A percentile compares a stretch with the other conserved stretches of the same genome.
These are phyloP conservation scores for Viola odorata DNA, from an alignment of 345 rosid genomes.

Conservation along the genomic window DNA sequence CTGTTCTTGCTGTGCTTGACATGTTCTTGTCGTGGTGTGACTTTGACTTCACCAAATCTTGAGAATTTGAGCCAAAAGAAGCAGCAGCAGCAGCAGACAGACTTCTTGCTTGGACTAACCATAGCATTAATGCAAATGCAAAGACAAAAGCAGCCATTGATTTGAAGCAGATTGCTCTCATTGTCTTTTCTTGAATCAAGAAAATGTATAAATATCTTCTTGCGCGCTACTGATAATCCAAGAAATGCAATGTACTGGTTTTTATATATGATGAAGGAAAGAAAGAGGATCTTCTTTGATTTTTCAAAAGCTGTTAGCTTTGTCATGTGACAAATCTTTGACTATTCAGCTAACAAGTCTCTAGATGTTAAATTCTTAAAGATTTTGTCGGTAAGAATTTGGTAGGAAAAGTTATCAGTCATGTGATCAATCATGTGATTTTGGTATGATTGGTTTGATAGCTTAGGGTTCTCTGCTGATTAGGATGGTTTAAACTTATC, in stretches of 20 bases:
- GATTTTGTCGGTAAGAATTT: not conserved
- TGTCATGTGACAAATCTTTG: slow-evolving; percentile 8
- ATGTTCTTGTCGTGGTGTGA: not conserved
- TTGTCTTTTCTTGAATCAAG: not conserved
- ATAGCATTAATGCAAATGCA: not conserved
- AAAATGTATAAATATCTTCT: not conserved
- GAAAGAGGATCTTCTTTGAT: not conserved
- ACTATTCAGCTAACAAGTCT: slow-evolving; percentile 6
- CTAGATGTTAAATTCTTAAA: not conserved
- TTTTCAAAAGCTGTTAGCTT: no score
- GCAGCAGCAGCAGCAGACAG: not conserved
- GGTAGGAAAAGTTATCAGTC: not conserved
- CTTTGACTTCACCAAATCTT: not conserved
- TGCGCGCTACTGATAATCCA: not conserved
- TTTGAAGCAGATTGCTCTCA: not conserved
- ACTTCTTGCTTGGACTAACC: not conserved
- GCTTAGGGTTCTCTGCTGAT: slow-evolving; percentile 1
- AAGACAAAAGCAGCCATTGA: not conserved
- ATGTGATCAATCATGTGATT: slow-evolving; percentile 1
- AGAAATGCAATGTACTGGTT: not conserved
- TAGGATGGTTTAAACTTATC: not conserved
- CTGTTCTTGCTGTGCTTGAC: not conserved
- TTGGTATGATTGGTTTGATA: not conserved
- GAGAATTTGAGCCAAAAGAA: slow-evolving; percentile 3
- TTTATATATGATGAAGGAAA: not conserved